Base-by-base conservation (phyloP, 2,329 filamentous ascomycete species). In the Dactylonectria estremocensis region DNA sequence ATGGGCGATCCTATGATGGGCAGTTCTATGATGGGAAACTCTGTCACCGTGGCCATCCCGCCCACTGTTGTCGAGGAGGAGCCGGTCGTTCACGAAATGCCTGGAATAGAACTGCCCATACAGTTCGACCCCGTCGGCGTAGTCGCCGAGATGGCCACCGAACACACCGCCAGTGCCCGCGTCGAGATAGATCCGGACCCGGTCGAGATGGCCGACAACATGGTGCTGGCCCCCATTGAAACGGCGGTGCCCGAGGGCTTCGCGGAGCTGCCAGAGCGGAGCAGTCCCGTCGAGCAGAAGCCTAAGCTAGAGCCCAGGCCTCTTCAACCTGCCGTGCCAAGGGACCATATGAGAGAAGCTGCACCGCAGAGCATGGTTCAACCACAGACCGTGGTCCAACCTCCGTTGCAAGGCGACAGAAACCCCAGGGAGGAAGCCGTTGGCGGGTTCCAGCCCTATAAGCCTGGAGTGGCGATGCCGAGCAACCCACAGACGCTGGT, bases 111-210 rank as follows among this genome's bases (percentile, higher is more conserved):
- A 66, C 67, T 13, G 65, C 72, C 14, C 72, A 75, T 8, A 46
- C 65, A 24, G 3, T 81, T 77, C 14, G 77, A 84, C 40, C 84
- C 85, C 0, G 79, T 86, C 2, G 85, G 85, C 1, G 46, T 82
- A 16, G 76, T 87, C 22, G 82, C 85, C 3, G 86, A 88, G 74
- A 83, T 88, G 78, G 74, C 83, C 5, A 86, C 83, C 10, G 81
- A 83, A 18, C 73, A 80, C 22, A 86, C 85, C 1, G 80, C 78
- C 0, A 69, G 69, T 8, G 82, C 85, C 7, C 74, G 75, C 1
- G 79, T 83, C 6, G 85, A 87, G 68, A 77, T 74, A 13, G 77
- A 86, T 46, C 85, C 85, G 0, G 76, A 82, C 0, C 82, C 84
- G 0, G 79, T 86, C 3, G 85, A 87, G 71, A 81, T 87, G 69